Evolutionary conservation across 202 grass and related monocot genomes (phyloP), one percentile per base, ranked within the genome.

Genomic region (Elaeis oleifera): DNA sequence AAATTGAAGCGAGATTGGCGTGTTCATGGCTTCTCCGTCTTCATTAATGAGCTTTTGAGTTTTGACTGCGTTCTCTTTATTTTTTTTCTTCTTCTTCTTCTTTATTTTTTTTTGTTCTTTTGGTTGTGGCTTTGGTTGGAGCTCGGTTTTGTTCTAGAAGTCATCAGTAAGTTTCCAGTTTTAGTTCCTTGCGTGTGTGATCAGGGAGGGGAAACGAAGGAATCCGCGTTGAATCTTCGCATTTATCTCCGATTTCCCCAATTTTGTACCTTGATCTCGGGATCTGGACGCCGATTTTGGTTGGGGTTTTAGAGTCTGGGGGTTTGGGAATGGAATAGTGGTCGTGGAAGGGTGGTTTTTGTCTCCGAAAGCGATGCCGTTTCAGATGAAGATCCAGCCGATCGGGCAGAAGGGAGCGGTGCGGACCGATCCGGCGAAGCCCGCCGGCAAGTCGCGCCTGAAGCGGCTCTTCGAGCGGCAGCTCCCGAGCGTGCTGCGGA

Each of bases 351-450:
- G 48, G 28, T 44, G 7, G 8, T 44, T 44, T 27, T 44, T 51
- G 64, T 62, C 53, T n/a, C 59, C 51, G 66, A 18, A 66, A 61
- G 56, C 53, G 55, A 59, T 95, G 78, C 81, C 84, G 63, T 80
- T 95, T 69, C 89, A 88, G 74, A 68, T 76, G 5, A 95, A 89
- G 81, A 72, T 60, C 54, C 75, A 79, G 26, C 65, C 69, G 59
- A 85, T 75, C 78, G 81, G 49, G 21, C 17, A 59, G 20, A 50
- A 69, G 89, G 82, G 78, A 71, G 74, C 58, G 50, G 56, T 51
- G 16, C 53, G 74, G 66, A 64, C 59, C 31, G 74, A 77, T 63
- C 74, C 9, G 20, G 73, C 54, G 61, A 85, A 68, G 76, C 19
- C 56, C 7, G 66, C 65, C 20, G 70, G 65, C 11, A 53, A 39